Evolutionary conservation across 805 yeast species (phyloP), one percentile per base, ranked within the genome.

Genomic region (Kazachstania africana): DNA sequence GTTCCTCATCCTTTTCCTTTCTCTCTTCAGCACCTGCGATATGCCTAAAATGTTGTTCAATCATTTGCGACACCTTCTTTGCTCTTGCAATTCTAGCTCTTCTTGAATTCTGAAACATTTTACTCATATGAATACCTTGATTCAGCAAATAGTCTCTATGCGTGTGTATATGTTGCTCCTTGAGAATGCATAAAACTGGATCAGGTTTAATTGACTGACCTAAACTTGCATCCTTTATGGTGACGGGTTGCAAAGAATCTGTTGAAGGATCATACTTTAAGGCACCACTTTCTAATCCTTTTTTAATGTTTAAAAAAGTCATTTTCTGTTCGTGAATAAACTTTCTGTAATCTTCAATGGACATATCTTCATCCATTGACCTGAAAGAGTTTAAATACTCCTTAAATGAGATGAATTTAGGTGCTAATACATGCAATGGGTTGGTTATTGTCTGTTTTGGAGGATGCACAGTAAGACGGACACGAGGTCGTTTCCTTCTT

Each of bases 11-110:
- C 41, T 76, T 76, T 15, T 68, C 68, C 36, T 74, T 71, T 36
- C 94, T 70, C 43, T 88, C 97, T 41, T 81, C 83, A 27, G 93
- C 94, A 36, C 94, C 95, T 1, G 78, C 75, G 29, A 81, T 68
- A 51, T 87, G 76, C 43, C 79, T 80, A 63, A 84, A 88, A 59
- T 91, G 87, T 29, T 67, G 73, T 38, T 88, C 96, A 14, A 91
- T 63, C 81, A 84, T 80, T 28, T 66, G 75, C 0, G 95, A 78
- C 5, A 85, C 69, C 40, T 73, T 80, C 44, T 74, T 71, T 2
- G 83, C 73, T 41, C 75, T 66, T n/a, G 77, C 68, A 12, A 74
- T 68, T 39, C 78, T 80, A 16, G 70, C 68, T 35, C 64, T 72
- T 34, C 81, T 66, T 35, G 70, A 66, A 38, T 78, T 87, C 31